phyloP scores from a whole-genome alignment of 306 rosid species.

The Prunus dulcis region DNA sequence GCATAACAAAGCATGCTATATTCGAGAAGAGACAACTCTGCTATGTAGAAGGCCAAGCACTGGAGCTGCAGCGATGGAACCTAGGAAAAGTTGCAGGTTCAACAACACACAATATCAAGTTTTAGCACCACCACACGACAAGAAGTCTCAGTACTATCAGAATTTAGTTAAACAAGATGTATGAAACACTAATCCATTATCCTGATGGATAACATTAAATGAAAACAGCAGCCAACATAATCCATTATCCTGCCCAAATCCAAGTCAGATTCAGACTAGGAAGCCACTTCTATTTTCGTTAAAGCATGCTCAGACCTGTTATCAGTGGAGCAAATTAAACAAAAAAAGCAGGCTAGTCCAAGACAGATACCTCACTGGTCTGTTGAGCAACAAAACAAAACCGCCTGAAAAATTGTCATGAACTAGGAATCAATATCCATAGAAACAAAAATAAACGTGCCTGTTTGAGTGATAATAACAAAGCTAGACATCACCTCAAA shows the following conservation, averaged over 20 bases:
- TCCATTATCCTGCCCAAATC: not conserved
- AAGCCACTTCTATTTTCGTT: not conserved
- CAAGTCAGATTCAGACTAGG: conserved; percentile 2
- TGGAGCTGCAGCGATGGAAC: conserved; percentile 44
- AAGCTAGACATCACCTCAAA: conserved; percentile 43
- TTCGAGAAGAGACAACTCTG: conserved; percentile 58
- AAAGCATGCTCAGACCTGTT: not conserved
- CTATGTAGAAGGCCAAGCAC: conserved; percentile 53
- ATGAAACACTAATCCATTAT: not conserved
- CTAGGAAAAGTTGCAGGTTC: conserved; percentile 31
- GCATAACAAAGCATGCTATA: conserved; percentile 47
- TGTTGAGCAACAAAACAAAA: conserved; percentile 41
- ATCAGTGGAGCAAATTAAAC: not conserved
- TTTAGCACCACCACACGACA: not conserved
- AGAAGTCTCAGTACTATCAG: not conserved
- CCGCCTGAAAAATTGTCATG: conserved; percentile 42
- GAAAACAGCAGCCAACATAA: too few relatives aligned
- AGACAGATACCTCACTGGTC: conserved; percentile 47
- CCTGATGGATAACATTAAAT: too few relatives aligned
- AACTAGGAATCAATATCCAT: conserved; percentile 29
- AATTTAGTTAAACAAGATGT: not conserved
- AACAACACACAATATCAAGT: conserved; percentile 1
- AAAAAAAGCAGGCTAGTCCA: not conserved
- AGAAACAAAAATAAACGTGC: not conserved
- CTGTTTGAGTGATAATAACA: conserved; percentile 14